Evolutionary conservation across 2,329 filamentous ascomycete genomes (phyloP).

Genomic region (Cryphonectria parasitica): DNA sequence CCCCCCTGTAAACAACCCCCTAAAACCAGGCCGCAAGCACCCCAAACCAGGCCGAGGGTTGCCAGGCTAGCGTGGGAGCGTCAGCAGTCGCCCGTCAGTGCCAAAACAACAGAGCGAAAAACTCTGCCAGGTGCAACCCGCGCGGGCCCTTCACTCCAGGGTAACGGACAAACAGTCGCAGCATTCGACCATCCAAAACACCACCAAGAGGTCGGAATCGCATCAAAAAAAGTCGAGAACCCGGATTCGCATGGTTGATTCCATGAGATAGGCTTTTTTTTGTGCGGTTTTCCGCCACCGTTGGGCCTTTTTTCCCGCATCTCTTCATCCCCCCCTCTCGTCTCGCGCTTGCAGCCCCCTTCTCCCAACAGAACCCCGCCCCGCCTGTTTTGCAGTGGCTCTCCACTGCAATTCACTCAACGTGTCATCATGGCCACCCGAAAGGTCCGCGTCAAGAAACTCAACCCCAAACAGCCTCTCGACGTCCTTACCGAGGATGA

Average conservation of each 20-base stretch:
- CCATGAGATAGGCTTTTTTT: conserved; percentile 69
- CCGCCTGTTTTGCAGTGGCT: conserved; percentile 32
- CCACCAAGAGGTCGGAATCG: conserved; percentile 52
- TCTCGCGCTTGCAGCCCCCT: conserved; percentile 28
- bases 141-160: conserved; percentile 16
- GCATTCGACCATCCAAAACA: conserved; percentile 59
- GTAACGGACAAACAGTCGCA: conserved; percentile 57
- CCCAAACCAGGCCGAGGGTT: background rate
- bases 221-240: conserved; percentile 59
- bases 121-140: conserved; percentile 17
- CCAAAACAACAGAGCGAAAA: conserved; percentile 17
- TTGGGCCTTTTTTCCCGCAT: conserved; percentile 39
- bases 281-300: conserved; percentile 61
- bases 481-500: conserved; percentile 88
- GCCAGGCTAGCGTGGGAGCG: conserved; percentile 15
- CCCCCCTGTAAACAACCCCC: no score
- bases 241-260: conserved; percentile 57
- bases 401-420: conserved; percentile 42
- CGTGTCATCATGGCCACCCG: conserved; percentile 58
- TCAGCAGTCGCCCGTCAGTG: conserved; percentile 4
- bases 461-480: conserved; percentile 87
- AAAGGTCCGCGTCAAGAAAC: conserved; percentile 84
- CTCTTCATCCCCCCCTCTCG: conserved; percentile 34
- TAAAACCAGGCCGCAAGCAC: conserved; percentile 1
- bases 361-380: conserved; percentile 21